Conservation (phyloP, 441 rosid species). For the Biscutella laevigata region DNA sequence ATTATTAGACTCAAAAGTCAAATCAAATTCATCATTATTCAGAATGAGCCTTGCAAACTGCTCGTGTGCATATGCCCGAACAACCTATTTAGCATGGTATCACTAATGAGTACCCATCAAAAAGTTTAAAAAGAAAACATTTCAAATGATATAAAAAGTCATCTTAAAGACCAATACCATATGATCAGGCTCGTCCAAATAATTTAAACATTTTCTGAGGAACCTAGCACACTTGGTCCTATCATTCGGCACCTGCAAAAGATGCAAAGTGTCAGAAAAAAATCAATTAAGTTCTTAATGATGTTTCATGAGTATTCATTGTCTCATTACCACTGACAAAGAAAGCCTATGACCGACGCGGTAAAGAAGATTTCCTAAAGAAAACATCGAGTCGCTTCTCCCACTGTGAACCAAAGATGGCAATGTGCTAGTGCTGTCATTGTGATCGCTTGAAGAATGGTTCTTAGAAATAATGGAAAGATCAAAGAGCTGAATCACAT, state of each 20-base stretch:
- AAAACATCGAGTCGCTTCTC: conserved; percentile 62
- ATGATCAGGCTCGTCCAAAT: conserved; percentile 75
- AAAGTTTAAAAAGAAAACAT: not conserved
- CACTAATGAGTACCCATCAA: conserved; percentile 13
- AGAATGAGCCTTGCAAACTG: conserved; percentile 89
- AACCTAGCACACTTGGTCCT: conserved; percentile 75
- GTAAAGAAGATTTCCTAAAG: conserved; percentile 83
- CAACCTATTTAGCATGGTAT: conserved; percentile 44
- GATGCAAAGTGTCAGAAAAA: conserved; percentile 17
- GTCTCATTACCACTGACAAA: conserved; percentile 59
- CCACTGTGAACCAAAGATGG: conserved; percentile 57
- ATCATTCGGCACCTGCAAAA: conserved; percentile 56
- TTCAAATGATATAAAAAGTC: conserved; percentile 1
- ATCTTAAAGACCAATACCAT: conserved; percentile 41
- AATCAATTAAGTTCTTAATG: not conserved
- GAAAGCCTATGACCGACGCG: conserved; percentile 91
- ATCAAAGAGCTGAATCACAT: conserved; percentile 88
- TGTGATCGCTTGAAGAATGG: conserved; percentile 43
- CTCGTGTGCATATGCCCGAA: conserved; percentile 91
- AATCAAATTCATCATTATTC: conserved; percentile 50
- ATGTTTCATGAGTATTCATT: conserved; percentile 12
- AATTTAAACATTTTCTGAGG: conserved; percentile 71
- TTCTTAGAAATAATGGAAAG: conserved; percentile 70
- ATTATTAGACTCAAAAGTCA: conserved; percentile 46
- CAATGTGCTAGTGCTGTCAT: conserved; percentile 44